These are phyloP conservation scores for Ophiocordyceps sinensis DNA, from an alignment of 2,329 filamentous ascomycete genomes.

Conservation along the genomic window DNA sequence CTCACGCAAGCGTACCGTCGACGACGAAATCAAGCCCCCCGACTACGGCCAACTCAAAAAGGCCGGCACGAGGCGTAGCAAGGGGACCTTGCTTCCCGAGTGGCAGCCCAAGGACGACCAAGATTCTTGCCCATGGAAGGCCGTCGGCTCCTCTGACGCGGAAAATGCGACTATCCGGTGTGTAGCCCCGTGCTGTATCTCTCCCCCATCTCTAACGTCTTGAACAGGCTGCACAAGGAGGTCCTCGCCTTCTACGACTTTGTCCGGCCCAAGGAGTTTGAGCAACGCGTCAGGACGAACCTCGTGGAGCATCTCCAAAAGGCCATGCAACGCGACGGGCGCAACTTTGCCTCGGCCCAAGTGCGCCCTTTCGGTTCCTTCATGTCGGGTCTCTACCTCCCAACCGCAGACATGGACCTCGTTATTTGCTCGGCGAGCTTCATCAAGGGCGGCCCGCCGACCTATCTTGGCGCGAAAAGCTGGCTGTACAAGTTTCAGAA, in stretches of 20 bases:
- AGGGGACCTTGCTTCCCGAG: slow-evolving; percentile 33
- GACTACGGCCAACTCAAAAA: slow-evolving; percentile 38
- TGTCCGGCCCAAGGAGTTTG: slow-evolving; percentile 62
- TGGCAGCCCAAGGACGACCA: slow-evolving; percentile 34
- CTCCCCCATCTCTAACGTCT: not conserved
- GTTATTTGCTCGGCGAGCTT: slow-evolving; percentile 56
- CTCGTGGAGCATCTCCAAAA: slow-evolving; percentile 55
- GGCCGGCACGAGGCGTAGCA: slow-evolving; percentile 29
- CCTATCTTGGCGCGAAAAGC: slow-evolving; percentile 33
- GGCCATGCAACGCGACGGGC: slow-evolving; percentile 35
- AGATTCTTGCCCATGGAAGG: slow-evolving; percentile 48
- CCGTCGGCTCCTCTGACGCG: slow-evolving; percentile 37
- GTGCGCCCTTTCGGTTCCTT: slow-evolving; percentile 84
- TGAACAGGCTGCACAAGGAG: slow-evolving; percentile 66
- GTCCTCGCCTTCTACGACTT: slow-evolving; percentile 80
- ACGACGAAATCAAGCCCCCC: slow-evolving; percentile 50
- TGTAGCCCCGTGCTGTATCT: not conserved
- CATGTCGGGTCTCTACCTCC: slow-evolving; percentile 60
- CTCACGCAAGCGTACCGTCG: slow-evolving; percentile 59
- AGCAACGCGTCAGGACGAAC: slow-evolving; percentile 58
- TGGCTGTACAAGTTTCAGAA: slow-evolving; percentile 48
- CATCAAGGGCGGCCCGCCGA: slow-evolving; percentile 33
- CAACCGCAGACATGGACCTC: slow-evolving; percentile 82
- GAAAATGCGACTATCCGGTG: slow-evolving; percentile 42
- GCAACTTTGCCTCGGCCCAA: slow-evolving; percentile 43